Conservation (phyloP, 2,329 filamentous ascomycete genomes). For the Monascus ruber region DNA sequence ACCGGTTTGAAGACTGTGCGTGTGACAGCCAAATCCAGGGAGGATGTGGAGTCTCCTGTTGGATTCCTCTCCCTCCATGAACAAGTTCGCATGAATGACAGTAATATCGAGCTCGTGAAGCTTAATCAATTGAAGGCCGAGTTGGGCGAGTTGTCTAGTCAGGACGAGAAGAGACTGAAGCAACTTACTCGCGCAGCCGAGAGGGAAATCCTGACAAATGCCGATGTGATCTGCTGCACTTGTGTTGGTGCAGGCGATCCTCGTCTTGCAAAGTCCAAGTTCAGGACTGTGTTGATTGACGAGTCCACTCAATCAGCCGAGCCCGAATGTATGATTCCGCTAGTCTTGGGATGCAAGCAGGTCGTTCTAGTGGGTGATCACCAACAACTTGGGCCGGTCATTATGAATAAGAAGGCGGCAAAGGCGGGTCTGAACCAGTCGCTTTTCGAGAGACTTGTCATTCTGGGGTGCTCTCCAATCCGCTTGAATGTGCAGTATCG, state of each 20-base stretch:
- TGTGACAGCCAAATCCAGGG: constrained; percentile 94
- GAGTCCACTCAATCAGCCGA: constrained; percentile 97
- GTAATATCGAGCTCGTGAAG: constrained; percentile 85
- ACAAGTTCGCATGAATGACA: constrained; percentile 95
- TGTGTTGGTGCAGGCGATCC: constrained; percentile 96
- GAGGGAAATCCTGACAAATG: constrained; percentile 86
- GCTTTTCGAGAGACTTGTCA: constrained; percentile 92
- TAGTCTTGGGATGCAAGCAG: constrained; percentile 96
- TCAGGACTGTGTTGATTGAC: constrained; percentile 93
- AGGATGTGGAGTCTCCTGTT: constrained; percentile 97
- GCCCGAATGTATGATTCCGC: constrained; percentile 96
- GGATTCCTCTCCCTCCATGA: constrained; percentile 91
- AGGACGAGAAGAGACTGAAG: constrained; percentile 98
- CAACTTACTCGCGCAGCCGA: constrained; percentile 88
- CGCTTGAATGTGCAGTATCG: constrained; percentile 95
- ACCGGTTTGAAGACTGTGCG: constrained; percentile 95
- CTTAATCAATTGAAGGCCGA: constrained; percentile 87
- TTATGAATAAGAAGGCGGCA: constrained; percentile 99
- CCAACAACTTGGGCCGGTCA: constrained; percentile 93
- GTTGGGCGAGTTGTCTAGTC: constrained; percentile 78
- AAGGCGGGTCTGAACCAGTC: constrained; percentile 97
- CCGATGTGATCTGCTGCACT: constrained; percentile 97
- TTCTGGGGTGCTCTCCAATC: constrained; percentile 80
- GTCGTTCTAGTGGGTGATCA: constrained; percentile 98
- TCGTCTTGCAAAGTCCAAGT: constrained; percentile 91